Percentiles rank a stretch among this genome's conserved stretches.
These are phyloP conservation scores for Erodium texanum DNA, from an alignment of 441 rosid genomes.

Conservation along the genomic window DNA sequence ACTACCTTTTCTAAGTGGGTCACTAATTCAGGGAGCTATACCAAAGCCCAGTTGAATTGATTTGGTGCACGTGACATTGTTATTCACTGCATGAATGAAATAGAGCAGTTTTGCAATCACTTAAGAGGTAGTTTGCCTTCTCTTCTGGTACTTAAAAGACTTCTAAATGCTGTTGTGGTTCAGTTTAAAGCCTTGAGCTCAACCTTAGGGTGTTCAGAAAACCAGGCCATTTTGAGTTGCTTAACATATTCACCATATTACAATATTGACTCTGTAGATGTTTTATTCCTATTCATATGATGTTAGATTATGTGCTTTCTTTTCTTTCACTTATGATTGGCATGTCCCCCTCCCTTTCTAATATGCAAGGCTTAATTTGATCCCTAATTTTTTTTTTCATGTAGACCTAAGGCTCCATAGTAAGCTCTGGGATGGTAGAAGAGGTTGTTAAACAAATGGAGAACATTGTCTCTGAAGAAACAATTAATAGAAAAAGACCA, in stretches of 20 bases:
- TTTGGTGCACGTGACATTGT: neutral
- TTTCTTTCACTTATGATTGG: neutral
- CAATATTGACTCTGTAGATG: neutral
- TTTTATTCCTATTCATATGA: neutral
- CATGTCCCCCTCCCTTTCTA: neutral
- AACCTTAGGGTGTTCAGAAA: neutral
- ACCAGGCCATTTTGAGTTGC: neutral
- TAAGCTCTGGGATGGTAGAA: constrained; percentile 7
- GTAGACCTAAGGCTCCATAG: neutral
- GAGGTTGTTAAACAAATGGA: constrained; percentile 18
- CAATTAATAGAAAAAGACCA: constrained; percentile 10
- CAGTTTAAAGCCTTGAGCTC: neutral
- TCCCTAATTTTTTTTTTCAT: neutral
- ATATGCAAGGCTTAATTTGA: neutral
- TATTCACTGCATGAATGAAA: neutral
- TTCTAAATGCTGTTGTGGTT: neutral
- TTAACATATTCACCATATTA: neutral
- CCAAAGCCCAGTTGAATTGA: neutral
- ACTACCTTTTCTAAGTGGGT: neutral
- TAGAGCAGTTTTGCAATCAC: neutral
- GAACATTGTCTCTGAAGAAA: constrained; percentile 15
- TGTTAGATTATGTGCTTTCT: neutral
- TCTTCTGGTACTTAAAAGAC: neutral
- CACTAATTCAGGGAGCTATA: neutral
- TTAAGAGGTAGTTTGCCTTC: neutral